These are phyloP conservation scores for Aristolochia contorta DNA, from an alignment of 164 flowering plant species.

Conservation along the genomic window DNA sequence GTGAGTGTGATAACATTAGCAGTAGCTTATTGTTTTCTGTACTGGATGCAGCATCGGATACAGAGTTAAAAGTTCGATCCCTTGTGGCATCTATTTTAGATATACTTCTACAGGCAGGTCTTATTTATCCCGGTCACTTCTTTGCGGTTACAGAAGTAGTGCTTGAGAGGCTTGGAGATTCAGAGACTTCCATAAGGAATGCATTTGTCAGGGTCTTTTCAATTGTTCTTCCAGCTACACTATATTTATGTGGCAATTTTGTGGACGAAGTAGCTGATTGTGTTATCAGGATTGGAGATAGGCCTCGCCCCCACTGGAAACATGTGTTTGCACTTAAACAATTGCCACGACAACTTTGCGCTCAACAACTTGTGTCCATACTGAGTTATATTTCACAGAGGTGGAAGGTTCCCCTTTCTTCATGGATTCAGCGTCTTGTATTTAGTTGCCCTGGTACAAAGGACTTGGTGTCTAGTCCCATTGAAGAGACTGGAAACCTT, in stretches of 20 bases:
- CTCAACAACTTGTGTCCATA: slow-evolving; percentile 82
- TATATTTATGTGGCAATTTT: slow-evolving; percentile 46
- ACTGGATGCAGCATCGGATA: slow-evolving; percentile 61
- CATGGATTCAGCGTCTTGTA: slow-evolving; percentile 85
- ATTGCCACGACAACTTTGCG: slow-evolving; percentile 54
- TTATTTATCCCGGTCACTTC: slow-evolving; percentile 53
- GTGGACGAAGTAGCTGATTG: slow-evolving; percentile 30
- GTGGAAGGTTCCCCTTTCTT: slow-evolving; percentile 87
- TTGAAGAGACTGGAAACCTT: slow-evolving; percentile 37
- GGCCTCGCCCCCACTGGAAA: slow-evolving; percentile 64
- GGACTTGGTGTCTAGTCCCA: slow-evolving; percentile 28
- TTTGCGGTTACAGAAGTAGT: slow-evolving; percentile 40
- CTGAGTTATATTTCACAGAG: slow-evolving; percentile 87
- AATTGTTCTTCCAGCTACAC: slow-evolving; percentile 42
- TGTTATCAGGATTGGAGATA: slow-evolving; percentile 20
- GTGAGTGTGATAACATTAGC: slow-evolving; percentile 20
- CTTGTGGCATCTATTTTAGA: slow-evolving; percentile 55
- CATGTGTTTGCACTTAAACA: slow-evolving; percentile 74
- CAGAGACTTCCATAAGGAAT: slow-evolving; percentile 45
- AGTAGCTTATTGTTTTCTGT: slow-evolving; percentile 40
- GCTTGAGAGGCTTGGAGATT: slow-evolving; percentile 87
- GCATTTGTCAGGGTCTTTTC: slow-evolving; percentile 57
- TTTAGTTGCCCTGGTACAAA: slow-evolving; percentile 36
- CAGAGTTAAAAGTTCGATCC: slow-evolving; percentile 71
- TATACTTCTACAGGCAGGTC: slow-evolving; percentile 54